Evolutionary conservation across 768 basidiomycete species (phyloP).

Genomic region (Heimioporus sp.): DNA sequence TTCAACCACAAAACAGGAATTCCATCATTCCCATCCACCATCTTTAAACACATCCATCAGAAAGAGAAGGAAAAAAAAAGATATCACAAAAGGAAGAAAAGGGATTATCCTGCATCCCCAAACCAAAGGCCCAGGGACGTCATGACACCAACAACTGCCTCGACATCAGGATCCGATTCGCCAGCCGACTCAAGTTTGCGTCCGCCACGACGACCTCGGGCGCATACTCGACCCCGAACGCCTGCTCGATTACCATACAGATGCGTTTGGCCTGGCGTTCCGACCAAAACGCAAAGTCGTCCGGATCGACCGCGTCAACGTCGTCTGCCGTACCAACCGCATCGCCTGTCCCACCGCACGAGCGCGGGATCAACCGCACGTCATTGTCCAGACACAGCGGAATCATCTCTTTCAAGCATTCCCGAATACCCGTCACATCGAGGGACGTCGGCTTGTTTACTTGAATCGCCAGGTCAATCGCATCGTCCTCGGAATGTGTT

Average conservation of each 20-base stretch:
- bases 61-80: too few relatives aligned
- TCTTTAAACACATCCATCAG: too few relatives aligned
- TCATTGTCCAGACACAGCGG: constrained; percentile 87
- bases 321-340: constrained; percentile 11
- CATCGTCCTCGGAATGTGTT: not conserved
- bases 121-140: not conserved
- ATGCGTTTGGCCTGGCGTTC: constrained; percentile 89
- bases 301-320: constrained; percentile 45
- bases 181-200: constrained; percentile 84
- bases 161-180: constrained; percentile 79
- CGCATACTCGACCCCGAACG: constrained; percentile 86
- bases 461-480: constrained; percentile 27
- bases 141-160: constrained; percentile 49
- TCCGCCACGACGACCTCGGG: constrained; percentile 91
- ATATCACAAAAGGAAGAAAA: too few relatives aligned
- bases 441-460: constrained; percentile 67
- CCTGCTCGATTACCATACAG: constrained; percentile 69
- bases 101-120: too few relatives aligned
- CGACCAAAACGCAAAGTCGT: constrained; percentile 95
- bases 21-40: too few relatives aligned
- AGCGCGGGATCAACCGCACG: constrained; percentile 73
- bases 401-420: constrained; percentile 71
- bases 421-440: constrained; percentile 64
- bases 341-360: constrained; percentile 45
- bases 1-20: too few relatives aligned